Evolutionary conservation across 495 filamentous ascomycete genomes (phyloP).

Genomic region (Trichoderma reesei): DNA sequence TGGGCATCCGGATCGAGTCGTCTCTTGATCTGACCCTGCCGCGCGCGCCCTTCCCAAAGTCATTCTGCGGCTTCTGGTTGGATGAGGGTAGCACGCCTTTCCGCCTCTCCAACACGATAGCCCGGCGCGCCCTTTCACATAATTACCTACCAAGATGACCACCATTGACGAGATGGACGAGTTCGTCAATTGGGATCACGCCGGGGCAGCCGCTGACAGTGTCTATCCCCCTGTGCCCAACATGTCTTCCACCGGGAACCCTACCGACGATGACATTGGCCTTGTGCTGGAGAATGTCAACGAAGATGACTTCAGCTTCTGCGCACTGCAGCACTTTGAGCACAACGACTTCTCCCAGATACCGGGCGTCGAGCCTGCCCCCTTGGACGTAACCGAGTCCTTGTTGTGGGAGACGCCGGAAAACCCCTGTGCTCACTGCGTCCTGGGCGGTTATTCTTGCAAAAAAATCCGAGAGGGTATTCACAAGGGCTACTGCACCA

Average conservation of each 20-base stretch:
- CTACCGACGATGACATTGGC: constrained; percentile 16
- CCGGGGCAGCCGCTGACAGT: constrained; percentile 14
- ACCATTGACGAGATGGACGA: constrained; percentile 30
- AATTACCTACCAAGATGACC: constrained; percentile 21
- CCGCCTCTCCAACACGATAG: neutral
- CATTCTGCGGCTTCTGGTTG: constrained; percentile 1
- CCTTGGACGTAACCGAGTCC: constrained; percentile 12
- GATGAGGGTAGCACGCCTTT: neutral
- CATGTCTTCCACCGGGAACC: neutral
- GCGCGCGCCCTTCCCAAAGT: neutral
- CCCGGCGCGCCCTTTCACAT: constrained; percentile 8
- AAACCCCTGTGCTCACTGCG: constrained; percentile 62
- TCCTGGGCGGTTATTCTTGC: constrained; percentile 58
- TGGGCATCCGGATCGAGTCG: neutral
- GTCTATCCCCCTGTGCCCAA: neutral
- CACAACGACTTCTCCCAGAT: constrained; percentile 21
- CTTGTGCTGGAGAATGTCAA: constrained; percentile 35
- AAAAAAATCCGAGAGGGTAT: constrained; percentile 61
- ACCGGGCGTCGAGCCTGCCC: constrained; percentile 13
- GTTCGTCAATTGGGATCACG: constrained; percentile 40
- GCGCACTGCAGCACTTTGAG: constrained; percentile 37
- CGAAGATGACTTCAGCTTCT: constrained; percentile 40
- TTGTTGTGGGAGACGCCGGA: constrained; percentile 28
- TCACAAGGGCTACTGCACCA: constrained; percentile 60
- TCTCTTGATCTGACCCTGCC: neutral